phyloP scores from a whole-genome alignment of 805 yeast species.

The Isabelozyma gotoi region DNA sequence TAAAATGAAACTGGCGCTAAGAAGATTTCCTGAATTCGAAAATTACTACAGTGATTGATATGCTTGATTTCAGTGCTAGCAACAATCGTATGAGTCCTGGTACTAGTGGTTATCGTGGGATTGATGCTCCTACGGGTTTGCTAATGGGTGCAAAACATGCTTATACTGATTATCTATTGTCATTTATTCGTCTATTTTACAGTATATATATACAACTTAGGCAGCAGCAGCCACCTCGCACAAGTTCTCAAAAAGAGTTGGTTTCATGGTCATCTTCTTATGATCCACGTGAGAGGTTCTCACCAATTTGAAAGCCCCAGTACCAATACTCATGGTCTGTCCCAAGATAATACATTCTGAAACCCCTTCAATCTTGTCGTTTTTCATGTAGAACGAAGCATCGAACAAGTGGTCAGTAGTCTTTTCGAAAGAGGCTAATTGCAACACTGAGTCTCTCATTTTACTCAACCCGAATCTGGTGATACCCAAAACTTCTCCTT shows the following conservation, averaged over 20 bases:
- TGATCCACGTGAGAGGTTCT: slow-evolving; percentile 50
- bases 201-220: slow-evolving; percentile 9
- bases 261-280: slow-evolving; percentile 41
- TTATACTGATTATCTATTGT: no score
- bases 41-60: no score
- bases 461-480: slow-evolving; percentile 97
- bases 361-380: slow-evolving; percentile 94
- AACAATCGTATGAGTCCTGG: no score
- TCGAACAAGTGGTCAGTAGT: slow-evolving; percentile 98
- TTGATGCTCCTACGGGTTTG: no score
- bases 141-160: no score
- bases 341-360: slow-evolving; percentile 97
- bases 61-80: no score
- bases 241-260: slow-evolving; percentile 48
- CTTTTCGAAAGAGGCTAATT: slow-evolving; percentile 95
- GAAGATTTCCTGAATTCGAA: no score
- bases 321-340: slow-evolving; percentile 96
- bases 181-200: not conserved
- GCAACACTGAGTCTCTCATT: slow-evolving; percentile 97
- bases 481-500: slow-evolving; percentile 97
- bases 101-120: no score
- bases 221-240: slow-evolving; percentile 14
- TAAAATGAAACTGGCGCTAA: no score
- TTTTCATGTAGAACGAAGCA: slow-evolving; percentile 97
- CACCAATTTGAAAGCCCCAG: slow-evolving; percentile 91